Evolutionary conservation across 768 basidiomycete genomes (phyloP), one percentile per base, ranked within the genome.

Genomic region (Trametes punicea): DNA sequence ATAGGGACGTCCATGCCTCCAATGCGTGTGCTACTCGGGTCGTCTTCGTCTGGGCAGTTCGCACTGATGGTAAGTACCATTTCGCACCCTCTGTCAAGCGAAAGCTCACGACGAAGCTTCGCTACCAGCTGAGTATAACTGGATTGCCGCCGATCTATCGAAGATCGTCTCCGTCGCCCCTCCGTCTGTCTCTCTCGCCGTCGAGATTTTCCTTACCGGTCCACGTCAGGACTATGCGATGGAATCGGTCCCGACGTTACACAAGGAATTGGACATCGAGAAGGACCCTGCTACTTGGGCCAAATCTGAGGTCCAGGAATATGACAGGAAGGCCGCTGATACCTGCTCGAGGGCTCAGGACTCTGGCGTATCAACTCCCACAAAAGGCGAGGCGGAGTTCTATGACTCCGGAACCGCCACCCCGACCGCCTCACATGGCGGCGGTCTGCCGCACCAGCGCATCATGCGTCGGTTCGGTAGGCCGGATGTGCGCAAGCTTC

Each of bases 21-120:
- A 18, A 27, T 44, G 54, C 47, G 18, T 51, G 52, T 46, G 42
- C 42, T 7, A 44, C 42, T 2, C 65, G 70, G 6, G 55, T 69
- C 21, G 60, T 66, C n/a, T 70, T 70, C 51, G 57, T 71, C 34
- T 71, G 70, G 70, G 59, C 64, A 4, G 57, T 70, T 42, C 68
- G 68, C 9, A 62, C 64, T 20, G 48, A 60, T n/a, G 45, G 68
- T 69, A 46, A 33, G 62, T 44, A 15, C 20, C 18, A 15, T 31
- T 34, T 29, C n/a, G 18, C 1, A 16, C 8, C 45, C 2, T 4
- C 13, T 3, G 38, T 42, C 27, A 8, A 7, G 7, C 7, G 31
- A 31, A 13, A 13, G 31, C 33, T 46, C 9, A 23, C 31, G 21
- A 44, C 55, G 25, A 29, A 29, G 27, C 33, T 9, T 46, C 30